Evolutionary conservation across 495 filamentous ascomycete genomes (phyloP), one percentile per base, ranked within the genome.

Genomic region (Staphylotrichum longicolle): DNA sequence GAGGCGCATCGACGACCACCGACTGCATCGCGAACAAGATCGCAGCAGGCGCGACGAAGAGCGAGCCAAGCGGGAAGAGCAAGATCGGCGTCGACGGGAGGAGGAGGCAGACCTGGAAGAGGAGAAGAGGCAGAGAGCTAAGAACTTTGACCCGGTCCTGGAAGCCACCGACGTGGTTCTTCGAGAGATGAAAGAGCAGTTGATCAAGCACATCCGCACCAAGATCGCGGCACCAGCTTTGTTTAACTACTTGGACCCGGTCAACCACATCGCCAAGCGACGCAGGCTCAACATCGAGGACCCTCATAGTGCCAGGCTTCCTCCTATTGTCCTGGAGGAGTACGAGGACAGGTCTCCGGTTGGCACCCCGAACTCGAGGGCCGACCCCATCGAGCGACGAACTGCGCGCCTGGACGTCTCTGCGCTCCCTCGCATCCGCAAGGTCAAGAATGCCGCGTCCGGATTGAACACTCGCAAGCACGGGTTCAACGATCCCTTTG

Each of bases 151-250:
- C 69, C 91, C 93, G 44, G 88, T 91, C n/a, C 77, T 79, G 20
- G 93, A 90, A 66, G 91, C 94, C 44, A 74, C 89, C 20, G 85
- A 91, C 39, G 83, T 88, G 54, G 80, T 96, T 14, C 82, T 86
- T 50, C 83, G 83, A n/a, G 92, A 97, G 69, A 77, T 98, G 69
- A 87, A 82, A 60, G 86, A 91, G 66, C 91, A 93, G 70, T 75
- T 99, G 20, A 81, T 98, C 54, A 87, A 86, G 65, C 89, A 96
- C 70, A 87, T 96, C 64, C 90, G 91, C 68, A 88, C 86, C 57
- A 87, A 91, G 61, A 86, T 98, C 45, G 90, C 87, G 11, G 88
- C 86, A 4, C 89, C 91, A 2, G 82, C 85, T n/a, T 73, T 99
- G 40, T 91, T 90, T 69, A 83, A 92, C 40, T 90, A 86, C 72